These are phyloP conservation scores for Psilocybe subaeruginosa DNA, from an alignment of 768 basidiomycete genomes.

Conservation along the genomic window DNA sequence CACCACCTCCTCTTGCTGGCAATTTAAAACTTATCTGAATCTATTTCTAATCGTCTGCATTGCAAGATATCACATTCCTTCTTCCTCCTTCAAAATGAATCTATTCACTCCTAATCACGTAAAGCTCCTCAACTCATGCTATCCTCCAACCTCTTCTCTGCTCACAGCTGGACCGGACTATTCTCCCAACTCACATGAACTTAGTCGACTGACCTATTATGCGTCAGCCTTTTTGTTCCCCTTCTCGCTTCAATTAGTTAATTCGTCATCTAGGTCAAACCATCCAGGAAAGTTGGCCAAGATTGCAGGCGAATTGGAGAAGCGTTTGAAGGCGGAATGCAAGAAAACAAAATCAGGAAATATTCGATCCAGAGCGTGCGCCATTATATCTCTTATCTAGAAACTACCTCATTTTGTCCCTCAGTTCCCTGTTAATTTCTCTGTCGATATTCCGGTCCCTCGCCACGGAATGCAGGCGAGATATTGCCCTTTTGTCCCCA, in stretches of 20 bases:
- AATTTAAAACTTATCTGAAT: neutral
- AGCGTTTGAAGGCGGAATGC: conserved; percentile 65
- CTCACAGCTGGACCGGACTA: conserved; percentile 77
- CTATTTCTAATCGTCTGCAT: neutral
- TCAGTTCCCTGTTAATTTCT: conserved; percentile 74
- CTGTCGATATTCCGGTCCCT: conserved; percentile 81
- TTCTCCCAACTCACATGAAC: conserved; percentile 81
- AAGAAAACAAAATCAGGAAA: conserved; percentile 77
- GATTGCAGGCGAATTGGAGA: conserved; percentile 76
- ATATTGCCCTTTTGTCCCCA: conserved; percentile 75
- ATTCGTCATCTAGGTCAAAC: conserved; percentile 54
- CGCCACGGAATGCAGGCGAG: conserved; percentile 85
- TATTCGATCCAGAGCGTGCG: conserved; percentile 78
- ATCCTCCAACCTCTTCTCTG: conserved; percentile 78
- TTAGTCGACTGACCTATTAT: conserved; percentile 85
- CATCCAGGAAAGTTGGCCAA: conserved; percentile 81
- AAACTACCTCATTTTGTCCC: conserved; percentile 13
- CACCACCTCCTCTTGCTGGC: neutral
- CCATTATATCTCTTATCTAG: conserved; percentile 14
- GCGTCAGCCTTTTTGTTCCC: conserved; percentile 43
- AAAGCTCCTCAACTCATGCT: conserved; percentile 82
- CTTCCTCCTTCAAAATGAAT: conserved; percentile 49
- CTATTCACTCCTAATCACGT: conserved; percentile 85
- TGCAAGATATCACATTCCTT: conserved; percentile 6
- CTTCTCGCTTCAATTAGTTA: neutral